A percentile compares a stretch with the other conserved stretches of the same genome.
phyloP scores from a whole-genome alignment of 164 flowering plant genomes.

The Aristolochia contorta region DNA sequence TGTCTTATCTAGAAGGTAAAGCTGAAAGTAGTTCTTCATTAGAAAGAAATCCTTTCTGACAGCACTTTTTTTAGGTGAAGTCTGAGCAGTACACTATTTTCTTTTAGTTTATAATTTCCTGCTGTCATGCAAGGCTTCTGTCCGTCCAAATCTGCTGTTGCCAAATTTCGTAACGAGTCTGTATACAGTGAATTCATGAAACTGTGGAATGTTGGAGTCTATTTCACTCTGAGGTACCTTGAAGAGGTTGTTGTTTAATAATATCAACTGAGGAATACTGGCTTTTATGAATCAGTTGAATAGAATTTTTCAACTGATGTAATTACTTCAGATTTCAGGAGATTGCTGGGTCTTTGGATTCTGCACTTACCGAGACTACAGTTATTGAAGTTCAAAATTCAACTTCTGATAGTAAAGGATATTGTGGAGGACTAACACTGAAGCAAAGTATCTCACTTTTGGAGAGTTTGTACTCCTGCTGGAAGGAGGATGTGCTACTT shows the following conservation, averaged over 20 bases:
- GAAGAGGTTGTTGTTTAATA: too few species aligned
- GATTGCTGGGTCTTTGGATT: slow-evolving; percentile 83
- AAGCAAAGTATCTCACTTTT: slow-evolving; percentile 71
- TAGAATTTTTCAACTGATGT: neutral
- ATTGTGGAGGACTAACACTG: slow-evolving; percentile 31
- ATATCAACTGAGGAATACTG: too few species aligned
- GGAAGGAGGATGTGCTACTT: slow-evolving; percentile 85
- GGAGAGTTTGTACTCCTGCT: slow-evolving; percentile 82
- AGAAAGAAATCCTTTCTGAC: neutral
- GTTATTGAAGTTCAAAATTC: slow-evolving; percentile 41
- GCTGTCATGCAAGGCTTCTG: slow-evolving; percentile 68
- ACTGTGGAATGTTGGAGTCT: slow-evolving; percentile 94
- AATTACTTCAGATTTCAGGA: slow-evolving; percentile 76
- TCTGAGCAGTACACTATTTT: neutral
- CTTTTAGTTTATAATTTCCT: slow-evolving; percentile 1
- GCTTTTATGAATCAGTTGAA: neutral
- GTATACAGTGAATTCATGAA: slow-evolving; percentile 80
- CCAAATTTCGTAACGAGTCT: slow-evolving; percentile 69
- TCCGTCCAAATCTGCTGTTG: slow-evolving; percentile 76
- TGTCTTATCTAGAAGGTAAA: slow-evolving; percentile 86
- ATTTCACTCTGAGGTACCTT: slow-evolving; percentile 80
- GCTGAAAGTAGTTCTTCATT: too few species aligned
- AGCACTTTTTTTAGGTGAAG: neutral
- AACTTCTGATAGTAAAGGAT: slow-evolving; percentile 21
- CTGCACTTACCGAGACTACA: slow-evolving; percentile 43